Evolutionary conservation across 306 rosid species (phyloP), one percentile per base, ranked within the genome.

Genomic region (Quercus wislizeni): DNA sequence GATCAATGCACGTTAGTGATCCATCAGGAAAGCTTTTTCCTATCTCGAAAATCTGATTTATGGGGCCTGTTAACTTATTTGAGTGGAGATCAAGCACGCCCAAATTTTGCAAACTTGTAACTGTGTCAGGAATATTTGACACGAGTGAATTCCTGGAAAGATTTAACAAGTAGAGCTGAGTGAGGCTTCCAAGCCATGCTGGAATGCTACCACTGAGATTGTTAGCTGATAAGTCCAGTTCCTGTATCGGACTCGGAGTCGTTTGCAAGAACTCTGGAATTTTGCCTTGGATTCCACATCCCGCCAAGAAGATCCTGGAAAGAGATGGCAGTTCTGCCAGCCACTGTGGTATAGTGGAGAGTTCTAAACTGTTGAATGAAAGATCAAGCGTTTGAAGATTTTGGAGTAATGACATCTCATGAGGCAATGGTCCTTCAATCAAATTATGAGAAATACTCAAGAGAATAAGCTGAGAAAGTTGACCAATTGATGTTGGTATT

Each of bases 1-100:
- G 91, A 80, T 90, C 97, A 54, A 90, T 23, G 33, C 80, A 81
- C 30, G 87, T 74, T 25, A 86, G 80, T 46, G 88, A 83, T 21
- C 82, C 90, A 67, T 81, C 87, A 51, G 83, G 74, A 56, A 71
- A 58, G 51, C 61, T 31, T 46, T 76, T 82, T 38, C 69, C 80
- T 17, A 77, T 81, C 55, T 72, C 73, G 70, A 90, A 86, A 67
- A 85, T 80, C 56, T 21, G 57, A 30, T 78, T 74, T 65, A 89
- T 79, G 8, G 88, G 82, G 20, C 97, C 93, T 27, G 80, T 78
- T 73, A 92, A 72, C 81, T 80, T 92, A 57, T 92, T 92, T 65
- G 92, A 88, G 83, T 89, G 92, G 79, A 91, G 94, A 85, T 93
- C 91, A 79, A 91, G 89, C 68, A 87, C 82, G 49, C 82, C 83